Evolutionary conservation across 768 basidiomycete genomes (phyloP), one percentile per base, ranked within the genome.

Genomic region (Lactarius pseudohatsudake): DNA sequence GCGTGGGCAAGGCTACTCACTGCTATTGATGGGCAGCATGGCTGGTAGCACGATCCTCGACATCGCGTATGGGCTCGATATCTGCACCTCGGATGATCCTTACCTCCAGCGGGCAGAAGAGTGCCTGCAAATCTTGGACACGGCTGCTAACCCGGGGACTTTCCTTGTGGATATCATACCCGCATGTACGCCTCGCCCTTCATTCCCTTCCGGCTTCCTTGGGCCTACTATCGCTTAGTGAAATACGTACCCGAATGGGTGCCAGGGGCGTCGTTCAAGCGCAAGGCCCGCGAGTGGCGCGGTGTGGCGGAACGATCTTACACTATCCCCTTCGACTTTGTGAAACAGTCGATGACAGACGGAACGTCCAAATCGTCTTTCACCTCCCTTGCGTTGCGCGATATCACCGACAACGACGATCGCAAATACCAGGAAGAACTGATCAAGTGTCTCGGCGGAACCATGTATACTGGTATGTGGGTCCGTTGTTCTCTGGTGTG

Each of bases 91-190:
- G 20, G 60, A 66, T 28, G 70, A 71, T 41, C 69, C 64, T 16
- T 71, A 69, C 57, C 61, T 71, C 45, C 64, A 69, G 47, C 68
- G 68, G 7, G 70, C 70, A 1, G 70, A 71, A 38, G 68, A 71
- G 60, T 59, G 64, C 28, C 38, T 66, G n/a, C 18, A 50, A 15
- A 70, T 72, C 62, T 55, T 66, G 26, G 62, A 66, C 50, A 28
- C 58, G 63, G 57, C 67, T 26, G 62, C 63, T 22, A 64, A 68
- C 56, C 74, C 75, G 13, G 75, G 74, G 4, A 57, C 67, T 0
- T 75, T 70, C 62, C 67, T 72, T 4, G 72, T 75, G 34, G 75
- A 75, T 38, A 57, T 68, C 30, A 20, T 76, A n/a, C 74, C 74
- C 11, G 58, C 74, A 28, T 57, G 72, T 72, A 53, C 18, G 68